Percentiles rank a stretch among this genome's conserved stretches.
phyloP scores from a whole-genome alignment of 179 eudicot species.

The Heliamphora pulchella region DNA sequence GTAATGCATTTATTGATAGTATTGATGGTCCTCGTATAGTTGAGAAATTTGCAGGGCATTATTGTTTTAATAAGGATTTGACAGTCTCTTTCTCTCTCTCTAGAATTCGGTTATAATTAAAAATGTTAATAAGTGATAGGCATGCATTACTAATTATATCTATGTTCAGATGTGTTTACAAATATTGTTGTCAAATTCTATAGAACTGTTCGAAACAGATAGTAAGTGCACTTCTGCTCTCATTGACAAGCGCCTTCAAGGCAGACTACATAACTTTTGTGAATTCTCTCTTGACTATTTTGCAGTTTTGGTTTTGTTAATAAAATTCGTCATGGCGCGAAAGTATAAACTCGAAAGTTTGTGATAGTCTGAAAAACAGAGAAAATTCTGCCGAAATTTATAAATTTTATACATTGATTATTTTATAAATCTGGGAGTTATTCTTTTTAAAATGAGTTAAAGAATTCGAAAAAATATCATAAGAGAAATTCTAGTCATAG shows the following conservation, averaged over 20 bases:
- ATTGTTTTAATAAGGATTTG: neutral
- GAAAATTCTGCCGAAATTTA: no score
- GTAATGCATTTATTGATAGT: neutral
- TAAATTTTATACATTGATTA: no score
- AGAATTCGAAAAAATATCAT: no score
- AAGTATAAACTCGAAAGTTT: neutral
- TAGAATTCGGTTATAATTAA: neutral
- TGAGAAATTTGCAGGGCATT: neutral
- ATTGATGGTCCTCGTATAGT: constrained; percentile 3
- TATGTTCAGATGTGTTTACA: neutral
- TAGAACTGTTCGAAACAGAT: neutral
- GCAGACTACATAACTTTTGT: neutral
- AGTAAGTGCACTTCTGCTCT: neutral
- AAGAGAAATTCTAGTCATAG: no score
- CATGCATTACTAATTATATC: neutral
- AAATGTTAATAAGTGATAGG: neutral
- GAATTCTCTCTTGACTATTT: neutral
- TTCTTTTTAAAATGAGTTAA: no score
- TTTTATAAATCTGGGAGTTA: no score
- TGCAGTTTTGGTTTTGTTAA: neutral
- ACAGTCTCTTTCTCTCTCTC: neutral
- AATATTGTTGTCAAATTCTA: neutral
- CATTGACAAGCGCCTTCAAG: neutral
- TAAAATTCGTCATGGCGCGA: neutral
- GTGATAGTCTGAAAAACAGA: no score